Evolutionary conservation across 805 yeast genomes (phyloP).

Genomic region (Monosporozyma aerobia): DNA sequence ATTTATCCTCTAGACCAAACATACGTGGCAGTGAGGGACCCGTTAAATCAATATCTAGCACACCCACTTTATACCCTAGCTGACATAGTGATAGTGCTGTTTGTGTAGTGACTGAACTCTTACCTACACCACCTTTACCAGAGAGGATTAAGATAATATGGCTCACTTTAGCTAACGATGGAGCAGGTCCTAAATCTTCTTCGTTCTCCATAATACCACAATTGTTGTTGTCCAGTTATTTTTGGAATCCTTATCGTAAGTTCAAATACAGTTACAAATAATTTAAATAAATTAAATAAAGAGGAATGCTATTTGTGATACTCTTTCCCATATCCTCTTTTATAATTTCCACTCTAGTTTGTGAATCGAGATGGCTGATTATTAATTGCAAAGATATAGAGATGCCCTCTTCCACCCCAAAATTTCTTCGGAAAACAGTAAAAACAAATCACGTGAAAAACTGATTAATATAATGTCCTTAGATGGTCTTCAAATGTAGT

Average conservation of each 20-base stretch:
- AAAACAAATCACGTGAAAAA: background rate
- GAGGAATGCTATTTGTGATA: background rate
- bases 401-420: background rate
- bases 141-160: constrained; percentile 78
- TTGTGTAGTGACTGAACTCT: constrained; percentile 92
- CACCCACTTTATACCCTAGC: constrained; percentile 79
- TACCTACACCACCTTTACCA: constrained; percentile 97
- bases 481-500: background rate
- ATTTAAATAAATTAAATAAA: background rate
- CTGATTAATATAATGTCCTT: background rate
- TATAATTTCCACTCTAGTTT: background rate
- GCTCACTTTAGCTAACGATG: constrained; percentile 43
- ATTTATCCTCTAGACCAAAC: constrained; percentile 79
- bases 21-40: constrained; percentile 95
- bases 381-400: background rate
- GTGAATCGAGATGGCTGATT: background rate
- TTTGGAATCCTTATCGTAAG: background rate
- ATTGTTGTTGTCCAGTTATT: background rate
- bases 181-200: constrained; percentile 16
- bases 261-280: background rate
- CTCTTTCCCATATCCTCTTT: background rate
- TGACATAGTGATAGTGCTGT: constrained; percentile 71
- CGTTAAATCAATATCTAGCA: constrained; percentile 86
- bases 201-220: constrained; percentile 1
- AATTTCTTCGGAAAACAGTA: background rate